Base-by-base conservation (phyloP, 179 eudicot species). In the Beta macrorhiza region DNA sequence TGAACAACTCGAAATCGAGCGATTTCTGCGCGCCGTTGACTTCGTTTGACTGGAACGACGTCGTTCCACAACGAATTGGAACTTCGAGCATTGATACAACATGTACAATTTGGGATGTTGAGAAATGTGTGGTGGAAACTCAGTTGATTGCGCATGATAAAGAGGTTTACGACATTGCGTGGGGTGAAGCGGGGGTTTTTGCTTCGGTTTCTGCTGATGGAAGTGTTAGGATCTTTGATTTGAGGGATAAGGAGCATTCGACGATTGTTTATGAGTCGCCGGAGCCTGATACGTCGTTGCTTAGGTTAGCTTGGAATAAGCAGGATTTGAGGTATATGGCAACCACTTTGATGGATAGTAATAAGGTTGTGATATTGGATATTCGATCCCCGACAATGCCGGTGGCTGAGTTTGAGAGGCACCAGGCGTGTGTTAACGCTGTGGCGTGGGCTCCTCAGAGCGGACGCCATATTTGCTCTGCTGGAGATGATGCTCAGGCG, bases 131-230 rank as follows among this genome's bases (percentile, higher is more conserved):
- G 0, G 97, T 92, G 0, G 97, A 95, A 55, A 95, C 98, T 17
- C 98, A 95, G 85, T 72, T 95, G 68, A 95, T 95, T 59, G 98
- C 98, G 0, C 98, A 95, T 67, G 98, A 95, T 81, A 95, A 93
- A 77, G 98, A 95, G 84, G 98, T 95, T 56, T 91, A 95, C 75
- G 98, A 95, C 83, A 95, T 95, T 77, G 98, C 98, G 42, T 95
- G 98, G 97, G 98, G 97, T 0, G 98, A 90, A 73, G 93, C 97
- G 9, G 93, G 93, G 57, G 93, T 95, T 47, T 95, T 95, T 16
- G 93, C 98, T 0, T 95, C 98, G 12, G 97, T 91, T 67, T 93
- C 97, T 0, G 98, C 97, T 0, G 98, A 95, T 74, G 98, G 98
- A 19, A 93, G 97, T 16, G 97, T 95, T 12, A 84, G 98, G 81